phyloP scores from a whole-genome alignment of 805 yeast species.

The Metschnikowia matae region DNA sequence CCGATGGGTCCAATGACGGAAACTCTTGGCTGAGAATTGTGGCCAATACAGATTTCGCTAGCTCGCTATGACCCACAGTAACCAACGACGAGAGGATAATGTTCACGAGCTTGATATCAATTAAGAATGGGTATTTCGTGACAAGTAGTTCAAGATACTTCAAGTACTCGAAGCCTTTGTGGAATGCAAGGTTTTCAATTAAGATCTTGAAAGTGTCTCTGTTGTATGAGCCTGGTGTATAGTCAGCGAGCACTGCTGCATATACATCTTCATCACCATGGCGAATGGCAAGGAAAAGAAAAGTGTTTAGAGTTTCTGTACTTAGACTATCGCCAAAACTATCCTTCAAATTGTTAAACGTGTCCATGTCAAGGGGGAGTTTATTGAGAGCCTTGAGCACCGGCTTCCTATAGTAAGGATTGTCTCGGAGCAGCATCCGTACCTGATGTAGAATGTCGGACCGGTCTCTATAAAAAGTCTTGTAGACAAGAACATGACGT shows the following conservation, averaged over 20 bases:
- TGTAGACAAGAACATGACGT: slow-evolving; percentile 26
- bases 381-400: background rate
- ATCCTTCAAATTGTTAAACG: slow-evolving; percentile 19
- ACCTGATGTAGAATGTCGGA: slow-evolving; percentile 19
- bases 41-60: slow-evolving; percentile 13
- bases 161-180: background rate
- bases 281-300: slow-evolving; percentile 28
- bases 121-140: slow-evolving; percentile 1
- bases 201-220: slow-evolving; percentile 13
- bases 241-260: slow-evolving; percentile 18
- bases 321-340: slow-evolving; percentile 11
- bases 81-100: slow-evolving; percentile 17
- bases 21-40: slow-evolving; percentile 1
- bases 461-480: slow-evolving; percentile 31
- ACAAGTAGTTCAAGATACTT: slow-evolving; percentile 1
- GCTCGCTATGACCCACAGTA: slow-evolving; percentile 4
- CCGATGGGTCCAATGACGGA: slow-evolving; percentile 8
- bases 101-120: slow-evolving; percentile 21
- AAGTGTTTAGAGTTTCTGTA: slow-evolving; percentile 22
- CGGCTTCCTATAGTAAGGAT: background rate
- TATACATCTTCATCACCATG: slow-evolving; percentile 23
- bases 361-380: slow-evolving; percentile 19
- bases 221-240: slow-evolving; percentile 5
- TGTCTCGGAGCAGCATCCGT: background rate
- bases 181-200: slow-evolving; percentile 13